Conservation (phyloP, 164 flowering plant species). For the Vitis amurensis region DNA sequence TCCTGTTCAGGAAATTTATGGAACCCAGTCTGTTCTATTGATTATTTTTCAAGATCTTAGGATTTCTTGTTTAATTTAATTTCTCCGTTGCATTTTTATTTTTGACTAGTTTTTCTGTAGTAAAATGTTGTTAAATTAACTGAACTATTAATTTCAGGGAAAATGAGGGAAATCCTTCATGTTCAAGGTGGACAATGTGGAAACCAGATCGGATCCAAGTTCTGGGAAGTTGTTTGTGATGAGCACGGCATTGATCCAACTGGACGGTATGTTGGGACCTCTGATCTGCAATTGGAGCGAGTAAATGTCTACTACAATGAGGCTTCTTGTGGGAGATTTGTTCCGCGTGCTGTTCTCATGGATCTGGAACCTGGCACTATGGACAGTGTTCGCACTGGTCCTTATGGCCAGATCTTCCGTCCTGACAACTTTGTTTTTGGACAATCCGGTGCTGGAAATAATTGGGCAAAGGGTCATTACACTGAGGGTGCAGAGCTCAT, state of each 20-base stretch:
- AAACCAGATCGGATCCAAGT: conserved; percentile 43
- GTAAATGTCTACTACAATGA: conserved; percentile 41
- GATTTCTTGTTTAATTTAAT: no score
- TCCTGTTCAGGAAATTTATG: no score
- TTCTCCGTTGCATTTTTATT: no score
- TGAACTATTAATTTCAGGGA: not conserved
- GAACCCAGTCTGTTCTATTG: no score
- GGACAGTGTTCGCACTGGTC: conserved; percentile 40
- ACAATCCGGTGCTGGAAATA: conserved; percentile 45
- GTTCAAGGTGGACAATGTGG: conserved; percentile 43
- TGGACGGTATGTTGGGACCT: conserved; percentile 29
- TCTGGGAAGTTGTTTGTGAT: conserved; percentile 43
- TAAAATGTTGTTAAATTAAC: no score
- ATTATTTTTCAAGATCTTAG: no score
- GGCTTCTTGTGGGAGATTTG: conserved; percentile 37
- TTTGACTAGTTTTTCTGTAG: no score
- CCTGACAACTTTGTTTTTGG: conserved; percentile 48
- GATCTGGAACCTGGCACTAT: conserved; percentile 43
- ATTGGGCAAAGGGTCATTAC: conserved; percentile 45
- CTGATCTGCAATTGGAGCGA: conserved; percentile 36
- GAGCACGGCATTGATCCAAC: conserved; percentile 42
- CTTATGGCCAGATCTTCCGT: conserved; percentile 42
- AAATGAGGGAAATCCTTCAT: conserved; percentile 42
- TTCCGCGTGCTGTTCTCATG: conserved; percentile 42
- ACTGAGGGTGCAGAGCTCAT: conserved; percentile 45